Base-by-base conservation (phyloP, 768 basidiomycete species). In the Clitopilus passeckerianus region DNA sequence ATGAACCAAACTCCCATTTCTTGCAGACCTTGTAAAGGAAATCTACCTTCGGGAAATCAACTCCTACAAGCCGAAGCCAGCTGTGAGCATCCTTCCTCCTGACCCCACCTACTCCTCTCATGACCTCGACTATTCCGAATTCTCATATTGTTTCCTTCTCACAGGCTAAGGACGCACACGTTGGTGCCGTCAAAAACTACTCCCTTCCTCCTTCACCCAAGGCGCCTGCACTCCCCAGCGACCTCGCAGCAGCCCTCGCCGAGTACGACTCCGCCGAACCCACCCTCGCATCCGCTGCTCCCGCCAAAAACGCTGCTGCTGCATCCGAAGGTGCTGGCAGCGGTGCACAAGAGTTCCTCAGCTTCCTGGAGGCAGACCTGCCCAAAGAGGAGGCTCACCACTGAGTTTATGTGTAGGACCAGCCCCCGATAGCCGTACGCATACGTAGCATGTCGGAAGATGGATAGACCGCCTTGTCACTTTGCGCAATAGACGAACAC, bases 21-120 rank as follows among this genome's bases (percentile, higher is more conserved):
- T 76, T 72, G 75, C 71, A 97, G 95, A 97, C 80, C 80, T 95
- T 70, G 81, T 98, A 57, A 91, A 95, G 83, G 94, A 97, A 63
- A 72, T 97, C 58, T 98, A 98, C 76, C 66, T 98, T 65, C 86
- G 82, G 69, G 90, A 96, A 78, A 81, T 98, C 67, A 95, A 91
- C 76, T 73, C 83, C 5, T 98, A 95, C 85, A 96, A 93, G 80
- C 81, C 91, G 41, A 77, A 86, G 34, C 76, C 85, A 5, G 72
- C 70, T 52, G 94, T 95, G 67, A 72, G 91, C 81, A n/a, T 22
- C 34, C 22, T 50, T 61, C 41, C 15, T 55, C 24, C 37, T 5
- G n/a, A n/a, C n/a, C 34, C n/a, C 12, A 14, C 37, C 37, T 41
- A 41, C 37, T 41, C 14, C 10, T 3, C 10, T 27, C 5, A n/a